Base-by-base conservation (phyloP, 148 eudicot species). In the Camellia sinensis region DNA sequence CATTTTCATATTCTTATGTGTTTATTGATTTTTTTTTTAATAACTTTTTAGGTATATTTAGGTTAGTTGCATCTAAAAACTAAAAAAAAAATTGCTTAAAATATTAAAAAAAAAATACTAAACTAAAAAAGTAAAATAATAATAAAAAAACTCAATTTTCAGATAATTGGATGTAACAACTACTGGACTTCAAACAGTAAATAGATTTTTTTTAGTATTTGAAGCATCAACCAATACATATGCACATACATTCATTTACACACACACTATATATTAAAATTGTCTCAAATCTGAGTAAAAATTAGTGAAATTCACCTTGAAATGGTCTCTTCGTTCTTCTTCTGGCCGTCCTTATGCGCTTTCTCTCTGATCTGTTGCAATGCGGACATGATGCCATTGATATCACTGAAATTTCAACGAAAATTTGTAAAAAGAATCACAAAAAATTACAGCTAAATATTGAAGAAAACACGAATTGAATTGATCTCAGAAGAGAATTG, bases 311-410 rank as follows among this genome's bases (percentile, higher is more conserved):
- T 48, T 76, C 6, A 95, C 98, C 96, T 95, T 7, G 96, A 93
- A 61, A 95, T 92, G 4, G 94, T 95, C 76, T 93, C 97, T 79
- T 91, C 97, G 72, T 91, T 89, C 91, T 95, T 95, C 89, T 93
- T 95, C 85, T 83, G 91, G 17, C 89, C 97, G 70, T 95, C 97
- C 75, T 88, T 90, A 40, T 87, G 92, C 80, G 97, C 93, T 80
- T 91, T 95, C 84, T 93, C 93, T 82, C 83, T 90, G 82, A 95
- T 89, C 79, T 86, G 89, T 70, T 92, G 89, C 79, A 95, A 71
- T 66, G 94, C 98, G 5, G 89, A 89, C 78, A 95, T 79, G 29
- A 95, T 87, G 75, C 97, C 98, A 85, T 93, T 89, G 75, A 95
- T 89, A 11, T 94, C 98, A 66, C 98, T 94, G 90, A 83, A 94